Evolutionary conservation across 2,329 filamentous ascomycete species (phyloP), one percentile per base, ranked within the genome.

Genomic region (Scedosporium minutisporum): DNA sequence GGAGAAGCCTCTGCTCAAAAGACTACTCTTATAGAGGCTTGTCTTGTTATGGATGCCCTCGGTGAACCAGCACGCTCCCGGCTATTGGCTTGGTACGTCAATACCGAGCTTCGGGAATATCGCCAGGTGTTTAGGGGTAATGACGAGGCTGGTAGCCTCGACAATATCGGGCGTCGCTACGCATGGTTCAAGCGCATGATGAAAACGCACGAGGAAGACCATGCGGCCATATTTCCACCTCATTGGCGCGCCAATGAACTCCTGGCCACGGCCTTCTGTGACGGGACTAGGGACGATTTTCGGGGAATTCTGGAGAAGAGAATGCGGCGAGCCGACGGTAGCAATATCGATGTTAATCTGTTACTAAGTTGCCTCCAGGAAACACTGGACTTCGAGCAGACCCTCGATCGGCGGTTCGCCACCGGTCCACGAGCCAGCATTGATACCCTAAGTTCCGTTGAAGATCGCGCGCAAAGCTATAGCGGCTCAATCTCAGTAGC

Each of bases 161-260:
- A 99, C 80, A 99, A 99, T 70, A 99, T 99, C 65, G 91, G 93
- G 4, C 84, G 95, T 65, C 82, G 95, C 66, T 99, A 97, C 73
- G 89, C 93, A 5, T 99, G 95, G 95, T 96, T 97, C 75, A 91
- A 90, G 73, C 86, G 96, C 65, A 96, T 93, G 84, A 82, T 97
- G 74, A 96, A 96, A 79, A 91, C 89, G 1, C 96, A 97, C 73
- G 95, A 99, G 69, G 89, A 96, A 57, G 93, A 97, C 71, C 93
- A 97, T 76, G 87, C 90, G 7, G 80, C 81, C 57, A 89, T 99
- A 62, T 99, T 99, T 72, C 95, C 95, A 6, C 72, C 86, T 0
- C 82, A 89, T 66, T 99, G 95, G 95, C 87, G 87, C 64, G 93
- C 96, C 51, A 90, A 91, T 71, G 95, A 99, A 76, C 86, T 90